Evolutionary conservation across 306 rosid species (phyloP).

Genomic region (Spatholobus suberectus): DNA sequence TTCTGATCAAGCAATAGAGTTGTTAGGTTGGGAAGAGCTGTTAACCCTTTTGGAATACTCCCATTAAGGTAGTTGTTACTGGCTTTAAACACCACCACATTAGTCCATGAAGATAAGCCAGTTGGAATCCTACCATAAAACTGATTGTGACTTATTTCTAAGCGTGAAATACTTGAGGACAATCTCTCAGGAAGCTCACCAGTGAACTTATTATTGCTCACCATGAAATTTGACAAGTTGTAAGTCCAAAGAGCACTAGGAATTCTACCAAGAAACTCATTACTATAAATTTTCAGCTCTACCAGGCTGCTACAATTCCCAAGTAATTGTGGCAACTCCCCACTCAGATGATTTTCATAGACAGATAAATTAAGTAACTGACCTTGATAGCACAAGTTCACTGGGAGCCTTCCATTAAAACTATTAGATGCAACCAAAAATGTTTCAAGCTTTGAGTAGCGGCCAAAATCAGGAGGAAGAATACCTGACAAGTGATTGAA

Average conservation of each 20-base stretch:
- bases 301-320: slow-evolving; percentile 55
- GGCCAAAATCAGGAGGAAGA: slow-evolving; percentile 70
- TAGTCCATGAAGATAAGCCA: slow-evolving; percentile 57
- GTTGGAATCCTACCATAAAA: slow-evolving; percentile 64
- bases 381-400: slow-evolving; percentile 56
- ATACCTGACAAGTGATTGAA: slow-evolving; percentile 62
- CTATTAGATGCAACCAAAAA: slow-evolving; percentile 52
- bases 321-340: slow-evolving; percentile 68
- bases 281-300: slow-evolving; percentile 37
- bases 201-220: slow-evolving; percentile 55
- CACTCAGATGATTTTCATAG: slow-evolving; percentile 53
- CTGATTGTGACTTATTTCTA: slow-evolving; percentile 60
- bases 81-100: slow-evolving; percentile 56
- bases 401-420: slow-evolving; percentile 64
- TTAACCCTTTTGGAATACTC: slow-evolving; percentile 61
- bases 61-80: slow-evolving; percentile 64
- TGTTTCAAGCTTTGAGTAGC: slow-evolving; percentile 43
- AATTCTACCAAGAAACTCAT: slow-evolving; percentile 59
- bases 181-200: slow-evolving; percentile 69
- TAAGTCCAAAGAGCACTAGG: slow-evolving; percentile 75
- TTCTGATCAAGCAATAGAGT: slow-evolving; percentile 63
- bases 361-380: slow-evolving; percentile 49
- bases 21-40: slow-evolving; percentile 44
- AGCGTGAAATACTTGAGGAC: slow-evolving; percentile 43
- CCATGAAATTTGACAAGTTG: slow-evolving; percentile 39